Percentiles rank a stretch among this genome's conserved stretches.
Conservation (phyloP, 2,329 filamentous ascomycete genomes). For the Cyanodermella asteris region DNA sequence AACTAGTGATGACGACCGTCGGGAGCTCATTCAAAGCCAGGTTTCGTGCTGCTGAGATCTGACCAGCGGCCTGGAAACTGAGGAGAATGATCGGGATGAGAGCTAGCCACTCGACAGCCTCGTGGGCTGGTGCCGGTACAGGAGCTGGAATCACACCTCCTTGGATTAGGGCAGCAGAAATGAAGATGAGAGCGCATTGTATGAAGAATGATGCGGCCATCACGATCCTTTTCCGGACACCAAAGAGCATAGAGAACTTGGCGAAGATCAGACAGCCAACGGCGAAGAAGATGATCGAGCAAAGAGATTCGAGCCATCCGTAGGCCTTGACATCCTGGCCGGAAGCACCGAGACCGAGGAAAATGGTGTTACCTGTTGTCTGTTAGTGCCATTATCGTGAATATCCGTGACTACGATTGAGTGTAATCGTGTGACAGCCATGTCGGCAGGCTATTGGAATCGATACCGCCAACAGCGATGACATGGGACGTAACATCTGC, state of each 20-base stretch:
- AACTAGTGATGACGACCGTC: conserved; percentile 15
- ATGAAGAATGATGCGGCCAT: conserved; percentile 13
- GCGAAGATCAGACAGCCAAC: conserved; percentile 21
- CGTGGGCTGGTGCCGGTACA: no score
- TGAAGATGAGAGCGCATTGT: conserved; percentile 11
- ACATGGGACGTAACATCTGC: no score
- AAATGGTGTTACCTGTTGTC: conserved; percentile 8
- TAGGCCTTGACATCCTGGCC: conserved; percentile 9
- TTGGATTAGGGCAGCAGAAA: conserved; percentile 12
- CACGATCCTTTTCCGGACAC: conserved; percentile 9
- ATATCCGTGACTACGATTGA: no score
- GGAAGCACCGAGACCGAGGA: conserved; percentile 7
- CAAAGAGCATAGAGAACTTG: conserved; percentile 12
- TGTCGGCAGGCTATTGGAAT: no score
- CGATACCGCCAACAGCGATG: no score
- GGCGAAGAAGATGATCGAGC: conserved; percentile 21
- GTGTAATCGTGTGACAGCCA: no score
- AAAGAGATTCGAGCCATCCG: conserved; percentile 22
- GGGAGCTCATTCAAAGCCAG: conserved; percentile 14
- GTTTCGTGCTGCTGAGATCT: conserved; percentile 12
- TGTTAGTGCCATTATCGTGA: no score
- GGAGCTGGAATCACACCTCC: conserved; percentile 8
- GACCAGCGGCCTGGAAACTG: conserved; percentile 13
- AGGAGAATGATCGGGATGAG: conserved; percentile 12
- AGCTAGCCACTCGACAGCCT: conserved; percentile 5